Percentiles rank a stretch among this genome's conserved stretches.
These are phyloP conservation scores for Xylaria venustula DNA, from an alignment of 495 filamentous ascomycete genomes.

Conservation along the genomic window DNA sequence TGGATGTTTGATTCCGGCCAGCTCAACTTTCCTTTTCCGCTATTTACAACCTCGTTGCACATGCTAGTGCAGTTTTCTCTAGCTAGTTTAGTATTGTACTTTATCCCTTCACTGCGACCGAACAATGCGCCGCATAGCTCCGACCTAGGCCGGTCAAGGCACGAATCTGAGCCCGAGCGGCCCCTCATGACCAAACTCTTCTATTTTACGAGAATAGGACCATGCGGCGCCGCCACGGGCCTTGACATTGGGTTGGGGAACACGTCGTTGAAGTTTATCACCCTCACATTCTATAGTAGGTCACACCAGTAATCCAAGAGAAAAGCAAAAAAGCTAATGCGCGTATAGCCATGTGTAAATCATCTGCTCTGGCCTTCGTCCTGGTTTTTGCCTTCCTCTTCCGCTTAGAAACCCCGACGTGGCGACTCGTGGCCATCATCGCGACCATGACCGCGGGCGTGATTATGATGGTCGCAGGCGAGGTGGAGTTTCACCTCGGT, in stretches of 20 bases:
- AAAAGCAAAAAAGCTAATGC: background rate
- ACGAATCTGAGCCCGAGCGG: slow-evolving; percentile 58
- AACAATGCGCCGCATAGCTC: slow-evolving; percentile 43
- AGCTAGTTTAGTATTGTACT: slow-evolving; percentile 73
- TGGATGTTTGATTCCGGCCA: slow-evolving; percentile 96
- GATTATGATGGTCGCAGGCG: slow-evolving; percentile 98
- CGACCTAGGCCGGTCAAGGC: slow-evolving; percentile 47
- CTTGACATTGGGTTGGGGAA: slow-evolving; percentile 97
- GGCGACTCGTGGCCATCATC: slow-evolving; percentile 83
- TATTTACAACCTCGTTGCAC: slow-evolving; percentile 93
- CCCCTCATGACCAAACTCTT: slow-evolving; percentile 89
- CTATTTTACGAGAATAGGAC: slow-evolving; percentile 88
- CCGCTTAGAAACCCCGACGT: slow-evolving; percentile 82
- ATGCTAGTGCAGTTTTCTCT: slow-evolving; percentile 95
- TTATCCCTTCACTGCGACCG: slow-evolving; percentile 83
- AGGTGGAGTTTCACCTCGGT: slow-evolving; percentile 83
- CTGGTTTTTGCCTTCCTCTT: slow-evolving; percentile 95
- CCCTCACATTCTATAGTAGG: slow-evolving; percentile 92
- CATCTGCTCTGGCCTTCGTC: slow-evolving; percentile 90
- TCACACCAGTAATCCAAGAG: slow-evolving; percentile 3
- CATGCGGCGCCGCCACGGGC: slow-evolving; percentile 90
- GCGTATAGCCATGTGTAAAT: slow-evolving; percentile 91
- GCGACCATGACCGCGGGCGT: slow-evolving; percentile 91
- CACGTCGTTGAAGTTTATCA: slow-evolving; percentile 91
- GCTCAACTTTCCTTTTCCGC: slow-evolving; percentile 87